A percentile compares a stretch with the other conserved stretches of the same genome.
Conservation (phyloP, 176 grass and related monocot genomes). For the Triticum aestivum region DNA sequence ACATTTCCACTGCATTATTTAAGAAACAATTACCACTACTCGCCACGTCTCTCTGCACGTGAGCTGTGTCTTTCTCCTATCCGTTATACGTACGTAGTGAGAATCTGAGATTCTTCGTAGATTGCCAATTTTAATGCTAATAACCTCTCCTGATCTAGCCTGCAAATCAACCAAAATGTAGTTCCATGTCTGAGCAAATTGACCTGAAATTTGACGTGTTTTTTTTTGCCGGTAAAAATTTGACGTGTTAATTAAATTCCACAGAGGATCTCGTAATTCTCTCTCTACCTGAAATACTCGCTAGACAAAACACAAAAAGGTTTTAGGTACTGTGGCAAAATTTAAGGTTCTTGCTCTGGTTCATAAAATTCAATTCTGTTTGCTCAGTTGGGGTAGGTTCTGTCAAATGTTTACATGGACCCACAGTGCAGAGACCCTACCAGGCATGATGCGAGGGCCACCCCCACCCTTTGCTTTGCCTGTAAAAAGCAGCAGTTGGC, state of each 20-base stretch:
- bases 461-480: constrained; percentile 8
- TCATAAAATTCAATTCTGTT: constrained; percentile 18
- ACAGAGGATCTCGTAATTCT: neutral
- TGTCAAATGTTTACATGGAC: constrained; percentile 22
- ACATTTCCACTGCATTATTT: neutral
- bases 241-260: neutral
- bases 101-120: neutral
- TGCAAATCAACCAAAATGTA: neutral
- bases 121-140: neutral
- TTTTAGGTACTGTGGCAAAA: neutral
- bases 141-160: neutral
- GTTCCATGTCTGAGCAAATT: neutral
- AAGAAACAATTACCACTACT: neutral
- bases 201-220: neutral
- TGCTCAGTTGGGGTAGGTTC: neutral
- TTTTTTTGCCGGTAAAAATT: too few species aligned
- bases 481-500: constrained; percentile 21
- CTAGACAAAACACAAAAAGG: neutral
- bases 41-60: constrained; percentile 5
- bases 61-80: neutral
- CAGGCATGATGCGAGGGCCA: neutral
- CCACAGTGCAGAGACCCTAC: constrained; percentile 22
- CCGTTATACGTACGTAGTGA: neutral
- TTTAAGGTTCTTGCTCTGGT: neutral
- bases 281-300: neutral